These are phyloP conservation scores for Raphanus hybrid DNA, from an alignment of 441 rosid genomes.

Conservation along the genomic window DNA sequence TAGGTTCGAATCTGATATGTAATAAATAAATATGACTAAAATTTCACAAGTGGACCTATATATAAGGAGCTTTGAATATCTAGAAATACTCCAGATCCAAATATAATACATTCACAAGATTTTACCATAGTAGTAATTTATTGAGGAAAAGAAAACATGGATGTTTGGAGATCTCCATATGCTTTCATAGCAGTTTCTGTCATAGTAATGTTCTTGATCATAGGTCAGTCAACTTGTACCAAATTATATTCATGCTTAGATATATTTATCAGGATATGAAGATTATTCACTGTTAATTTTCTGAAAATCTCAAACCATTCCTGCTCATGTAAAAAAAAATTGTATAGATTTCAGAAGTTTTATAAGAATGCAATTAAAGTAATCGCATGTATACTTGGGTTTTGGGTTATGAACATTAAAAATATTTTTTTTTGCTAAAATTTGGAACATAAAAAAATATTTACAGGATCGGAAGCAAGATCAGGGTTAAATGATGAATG, in stretches of 20 bases:
- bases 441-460: background rate
- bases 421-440: too few relatives aligned
- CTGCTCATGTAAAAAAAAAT: background rate
- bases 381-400: background rate
- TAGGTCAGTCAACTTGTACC: slow-evolving; percentile 1
- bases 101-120: background rate
- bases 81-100: background rate
- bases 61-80: background rate
- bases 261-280: background rate
- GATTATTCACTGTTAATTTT: background rate
- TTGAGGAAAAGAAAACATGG: background rate
- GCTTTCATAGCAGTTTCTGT: background rate
- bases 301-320: background rate
- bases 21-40: background rate
- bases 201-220: slow-evolving; percentile 12
- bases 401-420: background rate
- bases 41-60: background rate
- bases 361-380: background rate
- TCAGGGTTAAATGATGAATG: slow-evolving; percentile 11
- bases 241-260: background rate
- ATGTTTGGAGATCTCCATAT: background rate
- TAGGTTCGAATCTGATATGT: background rate
- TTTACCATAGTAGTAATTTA: background rate
- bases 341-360: too few relatives aligned
- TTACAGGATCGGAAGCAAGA: slow-evolving; percentile 12